Base-by-base conservation (phyloP, 176 grass and related monocot species). In the Lolium rigidum region DNA sequence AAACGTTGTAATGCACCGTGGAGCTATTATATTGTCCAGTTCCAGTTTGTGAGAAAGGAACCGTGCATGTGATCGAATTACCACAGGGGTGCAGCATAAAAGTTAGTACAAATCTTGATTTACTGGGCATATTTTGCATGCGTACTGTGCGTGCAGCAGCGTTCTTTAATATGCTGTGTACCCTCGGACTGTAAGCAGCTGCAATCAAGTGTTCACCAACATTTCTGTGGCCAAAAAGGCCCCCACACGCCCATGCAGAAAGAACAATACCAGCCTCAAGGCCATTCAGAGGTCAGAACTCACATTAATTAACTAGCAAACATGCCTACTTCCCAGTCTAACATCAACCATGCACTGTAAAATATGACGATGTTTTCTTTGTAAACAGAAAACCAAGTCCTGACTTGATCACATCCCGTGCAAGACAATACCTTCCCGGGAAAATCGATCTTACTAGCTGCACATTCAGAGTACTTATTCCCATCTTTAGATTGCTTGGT, bases 121-220 rank as follows among this genome's bases (percentile, higher is more conserved):
- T 48, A 18, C 11, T 22, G 5, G 56, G 70, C 55, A 74, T n/a
- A 61, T 61, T 83, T 46, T 62, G 24, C 61, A 64, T 14, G 61
- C 11, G 61, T 25, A 64, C 61, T 28, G 61, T 64, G 17, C 18
- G 39, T 11, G 43, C 68, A 31, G 69, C 8, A 26, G 39, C 16
- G 5, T 39, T 84, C 25, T 51, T 76, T 35, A 76, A 50, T 76
- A 75, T 63, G 71, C 5, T 52, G 12, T 76, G 56, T 75, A 38
- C 70, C 55, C 21, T 43, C 28, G 44, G 25, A 58, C 21, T 28
- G 26, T 28, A 28, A 28, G 26, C 26, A 28, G 21, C 51, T 55
- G 28, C 28, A 82, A 70, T 64, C 28, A 82, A 82, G 47, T 56
- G 80, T 17, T 69, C 26, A 82, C 46, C 62, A 69, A 72, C 50